Percentiles rank a stretch among this genome's conserved stretches.
Evolutionary conservation across 129 eudicot species (phyloP).

Genomic region (Mikania micrantha): DNA sequence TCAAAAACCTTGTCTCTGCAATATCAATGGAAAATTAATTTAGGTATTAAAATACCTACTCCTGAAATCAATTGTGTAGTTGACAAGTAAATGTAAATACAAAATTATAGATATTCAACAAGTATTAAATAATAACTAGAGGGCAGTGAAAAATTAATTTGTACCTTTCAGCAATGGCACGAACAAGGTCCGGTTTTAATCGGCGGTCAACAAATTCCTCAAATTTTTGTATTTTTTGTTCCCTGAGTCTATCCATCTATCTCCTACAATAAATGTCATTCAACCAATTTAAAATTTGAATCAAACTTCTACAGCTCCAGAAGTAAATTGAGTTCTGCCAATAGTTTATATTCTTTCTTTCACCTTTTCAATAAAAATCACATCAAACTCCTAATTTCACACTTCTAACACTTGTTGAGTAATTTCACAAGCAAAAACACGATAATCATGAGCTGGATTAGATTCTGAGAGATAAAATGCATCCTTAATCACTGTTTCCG

Average conservation of each 20-base stretch:
- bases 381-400: background rate
- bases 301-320: background rate
- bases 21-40: slow-evolving; percentile 7
- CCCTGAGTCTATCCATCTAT: slow-evolving; percentile 47
- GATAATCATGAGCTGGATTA: background rate
- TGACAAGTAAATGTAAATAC: background rate
- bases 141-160: background rate
- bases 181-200: slow-evolving; percentile 86
- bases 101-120: background rate
- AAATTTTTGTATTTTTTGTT: slow-evolving; percentile 57
- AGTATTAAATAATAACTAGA: background rate
- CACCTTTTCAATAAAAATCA: background rate
- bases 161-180: slow-evolving; percentile 77
- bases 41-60: background rate
- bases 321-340: background rate
- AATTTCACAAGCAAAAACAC: background rate
- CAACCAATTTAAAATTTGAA: background rate
- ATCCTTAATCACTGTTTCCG: slow-evolving; percentile 43
- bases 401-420: background rate
- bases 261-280: slow-evolving; percentile 21
- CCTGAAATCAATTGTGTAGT: background rate
- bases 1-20: slow-evolving; percentile 98
- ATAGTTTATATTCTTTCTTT: no score
- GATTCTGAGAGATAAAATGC: background rate
- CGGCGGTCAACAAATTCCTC: slow-evolving; percentile 88